Percentiles rank a stretch among this genome's conserved stretches.
Conservation (phyloP, 306 rosid species). For the Cyamopsis tetragonoloba region DNA sequence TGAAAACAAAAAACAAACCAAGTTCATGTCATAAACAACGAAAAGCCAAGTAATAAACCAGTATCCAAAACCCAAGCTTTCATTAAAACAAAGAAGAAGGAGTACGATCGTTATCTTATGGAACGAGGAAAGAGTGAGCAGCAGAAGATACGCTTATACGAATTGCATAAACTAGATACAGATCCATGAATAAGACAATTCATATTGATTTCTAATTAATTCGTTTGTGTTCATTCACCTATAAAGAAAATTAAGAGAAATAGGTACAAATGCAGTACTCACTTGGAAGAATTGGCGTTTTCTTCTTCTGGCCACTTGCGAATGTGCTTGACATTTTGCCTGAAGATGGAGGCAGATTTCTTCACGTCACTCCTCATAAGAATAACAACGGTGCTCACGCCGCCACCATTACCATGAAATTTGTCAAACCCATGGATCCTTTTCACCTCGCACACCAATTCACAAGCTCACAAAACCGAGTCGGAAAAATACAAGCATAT, state of each 20-base stretch:
- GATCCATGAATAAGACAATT: too few species aligned
- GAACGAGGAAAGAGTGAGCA: too few species aligned
- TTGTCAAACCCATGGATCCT: conserved; percentile 37
- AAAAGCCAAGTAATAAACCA: background rate
- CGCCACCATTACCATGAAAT: conserved; percentile 48
- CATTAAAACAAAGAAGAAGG: too few species aligned
- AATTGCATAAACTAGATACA: too few species aligned
- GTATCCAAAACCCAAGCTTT: background rate
- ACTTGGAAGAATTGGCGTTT: conserved; percentile 44
- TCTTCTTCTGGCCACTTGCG: conserved; percentile 56
- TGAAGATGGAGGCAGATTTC: conserved; percentile 40
- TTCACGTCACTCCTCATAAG: conserved; percentile 51
- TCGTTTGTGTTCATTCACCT: background rate
- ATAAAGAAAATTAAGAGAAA: background rate
- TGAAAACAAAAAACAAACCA: background rate
- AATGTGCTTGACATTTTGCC: conserved; percentile 45
- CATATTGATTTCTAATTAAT: too few species aligned
- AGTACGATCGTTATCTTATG: too few species aligned
- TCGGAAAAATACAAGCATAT: too few species aligned
- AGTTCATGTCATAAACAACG: background rate
- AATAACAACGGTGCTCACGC: conserved; percentile 45
- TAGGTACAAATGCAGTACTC: background rate
- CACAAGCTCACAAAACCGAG: too few species aligned
- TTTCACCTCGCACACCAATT: too few species aligned
- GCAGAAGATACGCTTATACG: too few species aligned